Evolutionary conservation across 495 filamentous ascomycete genomes (phyloP).

Genomic region (Hyaloscypha bicolor): DNA sequence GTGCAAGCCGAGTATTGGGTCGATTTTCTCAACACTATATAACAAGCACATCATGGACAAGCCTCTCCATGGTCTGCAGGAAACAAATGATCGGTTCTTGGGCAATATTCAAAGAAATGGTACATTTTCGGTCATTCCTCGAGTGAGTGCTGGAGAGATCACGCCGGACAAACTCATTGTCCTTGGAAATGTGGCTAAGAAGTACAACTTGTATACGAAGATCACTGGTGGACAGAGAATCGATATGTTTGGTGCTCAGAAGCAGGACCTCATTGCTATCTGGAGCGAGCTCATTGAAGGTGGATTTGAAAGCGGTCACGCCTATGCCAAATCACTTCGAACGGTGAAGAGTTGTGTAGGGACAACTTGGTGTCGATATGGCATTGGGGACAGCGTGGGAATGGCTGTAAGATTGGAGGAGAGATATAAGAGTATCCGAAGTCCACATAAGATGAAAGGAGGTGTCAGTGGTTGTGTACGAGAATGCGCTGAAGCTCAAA

Average conservation of each 20-base stretch:
- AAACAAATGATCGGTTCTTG: slow-evolving; percentile 93
- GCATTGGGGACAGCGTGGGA: slow-evolving; percentile 94
- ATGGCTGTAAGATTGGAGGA: slow-evolving; percentile 93
- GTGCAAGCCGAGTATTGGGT: slow-evolving; percentile 87
- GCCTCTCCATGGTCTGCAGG: slow-evolving; percentile 77
- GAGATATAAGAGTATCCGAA: slow-evolving; percentile 90
- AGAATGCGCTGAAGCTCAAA: slow-evolving; percentile 95
- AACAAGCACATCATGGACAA: slow-evolving; percentile 86
- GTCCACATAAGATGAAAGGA: slow-evolving; percentile 93
- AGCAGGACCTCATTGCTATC: slow-evolving; percentile 88
- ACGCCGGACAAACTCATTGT: slow-evolving; percentile 87
- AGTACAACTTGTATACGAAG: slow-evolving; percentile 89
- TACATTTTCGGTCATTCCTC: slow-evolving; percentile 88
- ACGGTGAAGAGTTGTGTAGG: slow-evolving; percentile 96
- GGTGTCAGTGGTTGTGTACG: slow-evolving; percentile 91
- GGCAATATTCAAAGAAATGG: slow-evolving; percentile 95
- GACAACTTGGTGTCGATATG: slow-evolving; percentile 93
- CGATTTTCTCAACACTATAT: slow-evolving; percentile 82
- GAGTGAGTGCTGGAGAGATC: slow-evolving; percentile 87
- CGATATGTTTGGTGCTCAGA: slow-evolving; percentile 93
- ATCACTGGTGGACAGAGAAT: slow-evolving; percentile 96
- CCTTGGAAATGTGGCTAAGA: slow-evolving; percentile 86
- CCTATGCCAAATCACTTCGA: slow-evolving; percentile 89
- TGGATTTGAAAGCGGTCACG: slow-evolving; percentile 95
- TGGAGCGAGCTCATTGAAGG: slow-evolving; percentile 84